Percentiles rank a stretch among this genome's conserved stretches.
phyloP scores from a whole-genome alignment of 202 grass and related monocot species.

The Brachypodium distachyon region DNA sequence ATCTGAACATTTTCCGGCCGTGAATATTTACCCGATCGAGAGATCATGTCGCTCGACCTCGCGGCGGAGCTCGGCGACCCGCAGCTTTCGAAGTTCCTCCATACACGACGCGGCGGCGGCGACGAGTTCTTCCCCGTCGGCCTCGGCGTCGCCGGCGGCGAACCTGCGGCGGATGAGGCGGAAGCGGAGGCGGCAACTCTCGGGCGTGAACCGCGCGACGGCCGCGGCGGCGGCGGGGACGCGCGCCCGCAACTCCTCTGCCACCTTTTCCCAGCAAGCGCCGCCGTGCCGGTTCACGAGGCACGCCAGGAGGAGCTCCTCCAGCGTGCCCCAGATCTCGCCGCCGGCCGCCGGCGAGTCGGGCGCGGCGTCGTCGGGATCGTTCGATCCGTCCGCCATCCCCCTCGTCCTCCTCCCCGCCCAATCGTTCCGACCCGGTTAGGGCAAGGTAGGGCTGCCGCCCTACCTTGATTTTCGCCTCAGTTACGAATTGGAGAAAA shows the following conservation, averaged over 20 bases:
- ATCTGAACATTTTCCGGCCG: not conserved
- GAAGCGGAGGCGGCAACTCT: conserved; percentile 42
- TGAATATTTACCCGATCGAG: conserved; percentile 74
- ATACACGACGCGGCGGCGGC: conserved; percentile 28
- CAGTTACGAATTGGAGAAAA: no score
- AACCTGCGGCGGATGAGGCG: conserved; percentile 57
- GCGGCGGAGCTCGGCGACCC: conserved; percentile 73
- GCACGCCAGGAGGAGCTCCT: conserved; percentile 73
- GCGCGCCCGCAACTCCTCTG: conserved; percentile 53
- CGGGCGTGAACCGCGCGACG: conserved; percentile 29
- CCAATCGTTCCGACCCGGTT: not conserved
- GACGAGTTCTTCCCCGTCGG: not conserved
- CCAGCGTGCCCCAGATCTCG: conserved; percentile 87
- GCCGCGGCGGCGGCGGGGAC: conserved; percentile 2
- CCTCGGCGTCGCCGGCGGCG: conserved; percentile 4
- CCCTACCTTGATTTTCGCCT: no score
- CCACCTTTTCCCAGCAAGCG: conserved; percentile 63
- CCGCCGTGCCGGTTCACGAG: conserved; percentile 65
- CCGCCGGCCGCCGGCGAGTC: conserved; percentile 11
- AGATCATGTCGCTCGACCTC: conserved; percentile 76
- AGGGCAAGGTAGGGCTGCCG: no score
- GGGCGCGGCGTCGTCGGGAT: conserved; percentile 27
- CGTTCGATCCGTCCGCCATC: conserved; percentile 51
- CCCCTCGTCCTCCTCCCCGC: not conserved
- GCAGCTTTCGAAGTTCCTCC: conserved; percentile 68